phyloP scores from a whole-genome alignment of 441 rosid species.

The Pelargonium australe region DNA sequence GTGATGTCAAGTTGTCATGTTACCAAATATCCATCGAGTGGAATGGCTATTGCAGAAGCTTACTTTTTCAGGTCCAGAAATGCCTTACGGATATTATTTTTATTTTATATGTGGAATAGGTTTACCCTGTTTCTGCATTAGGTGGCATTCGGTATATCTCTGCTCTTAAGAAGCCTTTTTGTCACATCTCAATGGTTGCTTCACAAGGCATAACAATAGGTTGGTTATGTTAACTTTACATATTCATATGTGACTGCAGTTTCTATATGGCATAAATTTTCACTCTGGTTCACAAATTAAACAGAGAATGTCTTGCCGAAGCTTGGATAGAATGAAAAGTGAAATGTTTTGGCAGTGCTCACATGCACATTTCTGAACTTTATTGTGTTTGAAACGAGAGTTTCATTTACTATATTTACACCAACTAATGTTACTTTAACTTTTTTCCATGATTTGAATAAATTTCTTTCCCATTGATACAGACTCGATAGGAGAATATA shows the following conservation, averaged over 20 bases:
- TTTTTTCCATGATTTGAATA: not conserved
- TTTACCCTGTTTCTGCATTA: constrained; percentile 52
- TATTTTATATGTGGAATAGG: constrained; percentile 27
- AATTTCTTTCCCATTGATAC: constrained; percentile 17
- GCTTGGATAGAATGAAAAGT: too few species aligned
- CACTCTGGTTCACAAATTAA: not conserved
- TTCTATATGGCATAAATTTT: not conserved
- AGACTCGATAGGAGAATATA: constrained; percentile 39
- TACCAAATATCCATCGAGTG: not conserved
- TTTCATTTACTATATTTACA: not conserved
- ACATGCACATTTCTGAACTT: not conserved
- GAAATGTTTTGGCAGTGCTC: not conserved
- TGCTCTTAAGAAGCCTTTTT: constrained; percentile 49
- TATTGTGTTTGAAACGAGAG: not conserved
- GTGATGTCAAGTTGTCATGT: constrained; percentile 11
- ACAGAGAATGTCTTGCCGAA: not conserved
- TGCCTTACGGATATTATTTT: constrained; percentile 5
- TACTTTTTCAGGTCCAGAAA: not conserved
- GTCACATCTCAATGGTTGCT: constrained; percentile 51
- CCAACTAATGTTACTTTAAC: not conserved
- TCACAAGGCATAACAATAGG: constrained; percentile 56
- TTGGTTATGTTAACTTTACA: constrained; percentile 17
- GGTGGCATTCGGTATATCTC: constrained; percentile 46
- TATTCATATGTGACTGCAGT: not conserved
- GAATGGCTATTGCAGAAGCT: not conserved